A percentile compares a stretch with the other conserved stretches of the same genome.
These are phyloP conservation scores for Amylocarpus encephaloides DNA, from an alignment of 2,329 filamentous ascomycete species.

Conservation along the genomic window DNA sequence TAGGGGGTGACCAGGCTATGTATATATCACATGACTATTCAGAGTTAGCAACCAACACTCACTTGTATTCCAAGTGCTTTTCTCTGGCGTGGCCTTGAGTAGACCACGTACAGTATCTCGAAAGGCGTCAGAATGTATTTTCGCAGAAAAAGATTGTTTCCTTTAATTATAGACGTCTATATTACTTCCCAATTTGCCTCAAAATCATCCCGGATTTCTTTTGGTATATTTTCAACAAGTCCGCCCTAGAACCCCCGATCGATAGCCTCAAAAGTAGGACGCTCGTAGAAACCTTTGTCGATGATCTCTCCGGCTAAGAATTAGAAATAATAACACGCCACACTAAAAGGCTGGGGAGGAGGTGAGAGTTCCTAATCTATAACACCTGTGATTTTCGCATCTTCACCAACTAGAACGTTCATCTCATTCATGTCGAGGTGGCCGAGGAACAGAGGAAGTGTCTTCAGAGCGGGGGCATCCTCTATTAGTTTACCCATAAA, in stretches of 20 bases:
- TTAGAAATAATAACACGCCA: constrained; percentile 3
- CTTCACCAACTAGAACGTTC: constrained; percentile 6
- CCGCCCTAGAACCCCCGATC: constrained; percentile 5
- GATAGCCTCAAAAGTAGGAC: constrained; percentile 1
- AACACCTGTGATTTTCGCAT: constrained; percentile 2
- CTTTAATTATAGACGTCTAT: constrained; percentile 2
- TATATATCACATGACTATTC: too few species aligned
- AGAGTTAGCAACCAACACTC: too few species aligned
- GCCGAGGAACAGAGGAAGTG: constrained; percentile 6
- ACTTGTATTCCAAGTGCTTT: too few species aligned
- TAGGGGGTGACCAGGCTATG: too few species aligned
- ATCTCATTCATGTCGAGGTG: constrained; percentile 4
- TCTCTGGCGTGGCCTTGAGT: too few species aligned
- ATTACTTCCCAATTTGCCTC: constrained; percentile 3
- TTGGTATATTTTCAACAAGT: background rate
- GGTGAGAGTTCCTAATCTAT: constrained; percentile 7
- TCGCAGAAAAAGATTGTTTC: too few species aligned
- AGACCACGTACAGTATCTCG: too few species aligned
- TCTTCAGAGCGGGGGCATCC: constrained; percentile 1
- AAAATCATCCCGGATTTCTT: constrained; percentile 1
- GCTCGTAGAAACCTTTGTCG: background rate
- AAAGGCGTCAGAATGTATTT: too few species aligned
- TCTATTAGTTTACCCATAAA: constrained; percentile 2
- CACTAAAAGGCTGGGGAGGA: background rate
- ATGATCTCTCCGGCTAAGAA: constrained; percentile 3